Base-by-base conservation (phyloP, 148 eudicot species). In the Persicaria tinctoria region DNA sequence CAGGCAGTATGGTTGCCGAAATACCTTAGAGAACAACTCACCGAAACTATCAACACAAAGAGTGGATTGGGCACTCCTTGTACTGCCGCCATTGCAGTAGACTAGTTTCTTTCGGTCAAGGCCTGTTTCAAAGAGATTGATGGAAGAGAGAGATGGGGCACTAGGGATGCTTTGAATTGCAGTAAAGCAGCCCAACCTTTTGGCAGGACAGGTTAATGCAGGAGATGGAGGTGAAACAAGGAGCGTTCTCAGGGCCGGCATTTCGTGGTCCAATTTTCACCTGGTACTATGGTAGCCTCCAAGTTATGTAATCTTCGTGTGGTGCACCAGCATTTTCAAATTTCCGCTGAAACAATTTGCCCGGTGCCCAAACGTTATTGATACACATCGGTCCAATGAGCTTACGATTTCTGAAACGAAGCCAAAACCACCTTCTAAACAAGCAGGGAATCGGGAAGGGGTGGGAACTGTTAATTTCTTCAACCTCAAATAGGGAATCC, bases 41-140 rank as follows among this genome's bases (percentile, higher is more conserved):
- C 70, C 70, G 46, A 66, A 66, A 66, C 48, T 38, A 66, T 66
- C 70, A 8, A 66, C 48, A 47, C 70, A 17, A 44, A 66, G 70
- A 47, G 70, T 2, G 48, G 70, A 12, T 66, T 41, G 70, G 13
- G 70, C 70, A 17, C 3, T 16, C n/a, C 3, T 16, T 5, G n/a
- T 5, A 56, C 6, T n/a, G 20, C 20, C 70, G 18, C 48, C 70
- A 66, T 66, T 41, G 70, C 70, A 66, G 47, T 38, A 44, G 47
- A 66, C 48, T 41, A 66, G 47, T 66, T 41, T 66, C 47, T 7
- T 66, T 66, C 70, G 17, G 11, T 13, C 47, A 66, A 66, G 9
- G 17, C 16, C 48, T 3, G 70, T 32, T 32, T 32, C 41, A 32
- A 32, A 32, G 41, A 32, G 17, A 4, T 41, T 41, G 70, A 66